These are phyloP conservation scores for Saccharomycopsis schoenii DNA, from an alignment of 805 yeast species.

Conservation along the genomic window DNA sequence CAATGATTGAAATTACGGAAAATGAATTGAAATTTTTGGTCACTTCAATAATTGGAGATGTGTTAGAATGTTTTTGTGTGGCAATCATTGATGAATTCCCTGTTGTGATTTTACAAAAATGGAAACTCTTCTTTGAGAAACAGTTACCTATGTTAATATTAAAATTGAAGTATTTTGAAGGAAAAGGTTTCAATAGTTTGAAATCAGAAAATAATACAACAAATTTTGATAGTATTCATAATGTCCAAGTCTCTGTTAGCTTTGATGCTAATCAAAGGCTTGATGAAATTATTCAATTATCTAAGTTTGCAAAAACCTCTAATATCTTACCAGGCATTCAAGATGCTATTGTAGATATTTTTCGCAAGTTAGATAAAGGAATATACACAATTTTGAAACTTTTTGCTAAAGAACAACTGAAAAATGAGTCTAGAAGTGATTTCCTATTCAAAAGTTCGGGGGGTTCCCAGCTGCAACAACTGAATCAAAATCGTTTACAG, in stretches of 20 bases:
- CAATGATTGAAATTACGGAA: slow-evolving; percentile 1
- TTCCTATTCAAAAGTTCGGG: slow-evolving; percentile 19
- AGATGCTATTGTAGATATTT: slow-evolving; percentile 16
- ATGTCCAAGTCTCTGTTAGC: neutral
- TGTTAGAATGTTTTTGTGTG: slow-evolving; percentile 9
- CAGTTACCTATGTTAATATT: slow-evolving; percentile 36
- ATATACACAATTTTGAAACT: slow-evolving; percentile 24
- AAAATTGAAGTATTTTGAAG: slow-evolving; percentile 7
- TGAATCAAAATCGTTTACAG: slow-evolving; percentile 26
- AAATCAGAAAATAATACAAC: neutral
- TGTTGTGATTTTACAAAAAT: slow-evolving; percentile 23
- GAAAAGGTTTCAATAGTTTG: neutral
- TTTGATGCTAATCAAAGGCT: neutral
- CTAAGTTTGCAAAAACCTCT: neutral
- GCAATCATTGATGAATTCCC: slow-evolving; percentile 5
- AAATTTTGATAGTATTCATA: neutral
- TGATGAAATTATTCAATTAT: neutral
- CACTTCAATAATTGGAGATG: slow-evolving; percentile 3
- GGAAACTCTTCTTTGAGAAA: slow-evolving; percentile 37
- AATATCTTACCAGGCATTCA: slow-evolving; percentile 2
- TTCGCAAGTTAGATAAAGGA: slow-evolving; percentile 28
- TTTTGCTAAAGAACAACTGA: slow-evolving; percentile 12
- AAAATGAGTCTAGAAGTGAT: slow-evolving; percentile 21
- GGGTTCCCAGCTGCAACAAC: slow-evolving; percentile 21
- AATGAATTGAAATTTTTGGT: slow-evolving; percentile 5